phyloP scores from a whole-genome alignment of 208 protist species.

The Trypanosoma rangeli region DNA sequence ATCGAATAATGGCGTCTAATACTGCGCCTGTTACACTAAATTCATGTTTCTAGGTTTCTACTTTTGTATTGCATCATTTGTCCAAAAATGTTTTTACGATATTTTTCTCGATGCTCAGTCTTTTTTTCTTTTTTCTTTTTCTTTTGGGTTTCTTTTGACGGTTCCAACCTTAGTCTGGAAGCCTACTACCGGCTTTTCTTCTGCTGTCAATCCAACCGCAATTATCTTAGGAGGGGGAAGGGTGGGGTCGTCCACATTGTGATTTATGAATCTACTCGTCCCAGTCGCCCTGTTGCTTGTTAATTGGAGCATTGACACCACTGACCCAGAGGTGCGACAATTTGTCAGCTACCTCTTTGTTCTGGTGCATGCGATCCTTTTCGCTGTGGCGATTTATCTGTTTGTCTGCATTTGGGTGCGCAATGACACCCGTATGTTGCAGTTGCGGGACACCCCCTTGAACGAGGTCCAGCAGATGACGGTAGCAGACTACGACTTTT shows the following conservation, averaged over 20 bases:
- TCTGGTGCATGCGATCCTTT: conserved; percentile 48
- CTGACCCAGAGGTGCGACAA: conserved; percentile 60
- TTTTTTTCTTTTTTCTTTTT: conserved; percentile 17
- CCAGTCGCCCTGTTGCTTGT: conserved; percentile 65
- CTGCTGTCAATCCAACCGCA: background rate
- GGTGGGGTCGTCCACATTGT: background rate
- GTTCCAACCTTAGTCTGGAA: background rate
- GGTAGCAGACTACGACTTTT: conserved; percentile 66
- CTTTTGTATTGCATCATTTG: no score
- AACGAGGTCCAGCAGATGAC: conserved; percentile 45
- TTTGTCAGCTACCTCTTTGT: conserved; percentile 57
- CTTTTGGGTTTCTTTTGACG: background rate
- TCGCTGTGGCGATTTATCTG: conserved; percentile 44
- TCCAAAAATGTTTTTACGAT: no score
- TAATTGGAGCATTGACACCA: conserved; percentile 83
- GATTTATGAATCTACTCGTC: conserved; percentile 72
- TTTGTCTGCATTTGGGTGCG: conserved; percentile 50
- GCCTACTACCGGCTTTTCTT: background rate
- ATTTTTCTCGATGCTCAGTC: background rate
- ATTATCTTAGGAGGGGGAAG: background rate
- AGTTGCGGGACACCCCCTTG: conserved; percentile 57
- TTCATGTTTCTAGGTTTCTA: no score
- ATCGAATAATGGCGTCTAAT: no score
- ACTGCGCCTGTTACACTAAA: no score
- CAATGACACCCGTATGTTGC: conserved; percentile 41